phyloP scores from a whole-genome alignment of 179 eudicot genomes.

The Vitellaria paradoxa region DNA sequence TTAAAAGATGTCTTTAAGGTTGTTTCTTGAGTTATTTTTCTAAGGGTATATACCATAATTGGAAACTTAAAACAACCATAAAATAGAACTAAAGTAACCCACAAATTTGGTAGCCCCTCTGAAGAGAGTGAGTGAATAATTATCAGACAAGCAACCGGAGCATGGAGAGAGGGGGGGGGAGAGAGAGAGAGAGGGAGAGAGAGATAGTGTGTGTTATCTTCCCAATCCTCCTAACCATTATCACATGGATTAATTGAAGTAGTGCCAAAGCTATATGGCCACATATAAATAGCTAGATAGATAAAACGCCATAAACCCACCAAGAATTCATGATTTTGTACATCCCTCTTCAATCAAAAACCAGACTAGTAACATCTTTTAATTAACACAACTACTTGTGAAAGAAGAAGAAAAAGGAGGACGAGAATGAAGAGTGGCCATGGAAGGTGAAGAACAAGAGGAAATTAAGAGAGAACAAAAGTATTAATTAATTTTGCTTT shows the following conservation, averaged over 20 bases:
- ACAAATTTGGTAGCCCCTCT: too few relatives aligned
- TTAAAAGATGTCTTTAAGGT: constrained; percentile 17
- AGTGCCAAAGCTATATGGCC: neutral
- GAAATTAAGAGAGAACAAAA: too few relatives aligned
- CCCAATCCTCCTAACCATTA: neutral
- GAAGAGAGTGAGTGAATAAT: too few relatives aligned
- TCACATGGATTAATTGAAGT: constrained; percentile 3
- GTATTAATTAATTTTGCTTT: neutral
- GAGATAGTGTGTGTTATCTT: neutral
- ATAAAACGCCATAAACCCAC: constrained; percentile 20
- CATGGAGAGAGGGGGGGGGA: neutral
- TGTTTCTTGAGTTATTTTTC: constrained; percentile 6
- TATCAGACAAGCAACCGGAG: constrained; percentile 20
- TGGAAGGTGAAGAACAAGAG: neutral
- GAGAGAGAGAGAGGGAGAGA: neutral
- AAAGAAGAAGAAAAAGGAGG: constrained; percentile 5
- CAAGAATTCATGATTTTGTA: constrained; percentile 38
- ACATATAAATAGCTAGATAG: neutral
- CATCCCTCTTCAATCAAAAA: constrained; percentile 24
- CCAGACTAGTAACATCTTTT: constrained; percentile 9
- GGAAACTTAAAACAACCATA: constrained; percentile 12
- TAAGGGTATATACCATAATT: constrained; percentile 5
- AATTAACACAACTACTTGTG: constrained; percentile 4
- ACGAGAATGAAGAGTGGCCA: neutral
- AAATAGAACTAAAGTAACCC: neutral